Percentiles rank a stretch among this genome's conserved stretches.
Conservation (phyloP, 2,329 filamentous ascomycete genomes). For the Neofusicoccum parvum region DNA sequence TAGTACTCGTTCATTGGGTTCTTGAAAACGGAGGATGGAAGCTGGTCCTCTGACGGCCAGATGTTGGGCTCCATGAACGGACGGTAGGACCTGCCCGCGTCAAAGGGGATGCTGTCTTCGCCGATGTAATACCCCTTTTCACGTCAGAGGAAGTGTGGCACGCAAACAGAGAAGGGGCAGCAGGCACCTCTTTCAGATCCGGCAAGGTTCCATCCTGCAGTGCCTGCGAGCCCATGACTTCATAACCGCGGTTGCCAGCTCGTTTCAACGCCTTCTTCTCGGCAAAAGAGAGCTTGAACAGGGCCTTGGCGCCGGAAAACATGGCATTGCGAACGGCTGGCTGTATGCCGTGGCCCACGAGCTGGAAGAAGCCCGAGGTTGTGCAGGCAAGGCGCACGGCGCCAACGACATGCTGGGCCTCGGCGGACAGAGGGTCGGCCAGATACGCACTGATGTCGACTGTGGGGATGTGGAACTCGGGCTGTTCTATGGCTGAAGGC, state of each 20-base stretch:
- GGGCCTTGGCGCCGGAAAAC: slow-evolving; percentile 10
- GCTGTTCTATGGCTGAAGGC: background rate
- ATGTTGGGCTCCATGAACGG: slow-evolving; percentile 17
- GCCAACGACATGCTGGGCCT: background rate
- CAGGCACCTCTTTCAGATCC: slow-evolving; percentile 23
- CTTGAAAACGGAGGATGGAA: background rate
- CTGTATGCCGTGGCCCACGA: slow-evolving; percentile 4
- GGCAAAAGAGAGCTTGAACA: slow-evolving; percentile 1
- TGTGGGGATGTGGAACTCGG: slow-evolving; percentile 3
- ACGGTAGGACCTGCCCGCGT: background rate
- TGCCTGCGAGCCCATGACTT: slow-evolving; percentile 23
- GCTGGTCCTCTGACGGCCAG: slow-evolving; percentile 6
- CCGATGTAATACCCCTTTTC: slow-evolving; percentile 20
- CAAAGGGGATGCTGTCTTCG: background rate
- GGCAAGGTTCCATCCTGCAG: slow-evolving; percentile 21
- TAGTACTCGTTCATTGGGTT: slow-evolving; percentile 8
- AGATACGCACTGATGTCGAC: slow-evolving; percentile 11
- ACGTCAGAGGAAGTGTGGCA: background rate
- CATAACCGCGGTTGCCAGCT: slow-evolving; percentile 21
- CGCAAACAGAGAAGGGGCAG: background rate
- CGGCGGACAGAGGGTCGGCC: background rate
- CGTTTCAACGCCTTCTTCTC: slow-evolving; percentile 17
- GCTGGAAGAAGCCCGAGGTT: slow-evolving; percentile 18
- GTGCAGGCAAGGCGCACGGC: slow-evolving; percentile 5
- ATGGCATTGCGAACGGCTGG: background rate